A percentile compares a stretch with the other conserved stretches of the same genome.
Evolutionary conservation across 75 land plant genomes (phyloP).

Genomic region (Cupressus sempervirens): DNA sequence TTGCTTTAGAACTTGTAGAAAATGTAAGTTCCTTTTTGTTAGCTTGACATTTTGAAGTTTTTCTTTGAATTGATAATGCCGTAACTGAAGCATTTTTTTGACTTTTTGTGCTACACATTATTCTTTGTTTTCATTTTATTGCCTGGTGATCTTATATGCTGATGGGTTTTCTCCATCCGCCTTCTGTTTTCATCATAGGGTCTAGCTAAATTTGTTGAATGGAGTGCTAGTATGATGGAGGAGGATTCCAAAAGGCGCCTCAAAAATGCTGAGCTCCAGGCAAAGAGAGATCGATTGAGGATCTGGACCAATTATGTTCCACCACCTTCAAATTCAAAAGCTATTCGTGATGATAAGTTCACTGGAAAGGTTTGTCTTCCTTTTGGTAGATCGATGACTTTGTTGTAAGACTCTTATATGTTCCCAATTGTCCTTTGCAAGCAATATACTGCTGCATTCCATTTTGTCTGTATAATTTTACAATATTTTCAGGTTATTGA

Average conservation of each 20-base stretch:
- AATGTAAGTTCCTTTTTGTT: conserved; percentile 44
- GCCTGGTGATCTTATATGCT: background rate
- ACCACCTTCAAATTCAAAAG: conserved; percentile 82
- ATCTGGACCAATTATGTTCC: conserved; percentile 88
- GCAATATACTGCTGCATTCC: background rate
- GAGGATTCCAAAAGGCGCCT: conserved; percentile 72
- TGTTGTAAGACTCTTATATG: background rate
- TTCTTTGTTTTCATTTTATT: background rate
- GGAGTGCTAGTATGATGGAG: conserved; percentile 98
- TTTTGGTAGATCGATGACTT: background rate
- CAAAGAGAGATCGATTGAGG: conserved; percentile 79
- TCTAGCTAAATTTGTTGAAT: conserved; percentile 87
- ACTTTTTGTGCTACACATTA: background rate
- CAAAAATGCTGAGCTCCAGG: conserved; percentile 85
- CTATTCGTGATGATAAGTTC: conserved; percentile 90
- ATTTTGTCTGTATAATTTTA: background rate
- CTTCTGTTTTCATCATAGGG: conserved; percentile 46
- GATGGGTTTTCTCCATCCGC: too few relatives aligned
- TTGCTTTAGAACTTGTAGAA: conserved; percentile 86
- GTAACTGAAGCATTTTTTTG: background rate
- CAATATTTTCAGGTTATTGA: conserved; percentile 68
- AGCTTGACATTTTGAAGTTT: background rate
- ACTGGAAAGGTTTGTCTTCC: conserved; percentile 69
- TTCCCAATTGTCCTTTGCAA: background rate
- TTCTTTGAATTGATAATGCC: background rate